Evolutionary conservation across 495 filamentous ascomycete species (phyloP), one percentile per base, ranked within the genome.

Genomic region (Neurospora tetrasperma): DNA sequence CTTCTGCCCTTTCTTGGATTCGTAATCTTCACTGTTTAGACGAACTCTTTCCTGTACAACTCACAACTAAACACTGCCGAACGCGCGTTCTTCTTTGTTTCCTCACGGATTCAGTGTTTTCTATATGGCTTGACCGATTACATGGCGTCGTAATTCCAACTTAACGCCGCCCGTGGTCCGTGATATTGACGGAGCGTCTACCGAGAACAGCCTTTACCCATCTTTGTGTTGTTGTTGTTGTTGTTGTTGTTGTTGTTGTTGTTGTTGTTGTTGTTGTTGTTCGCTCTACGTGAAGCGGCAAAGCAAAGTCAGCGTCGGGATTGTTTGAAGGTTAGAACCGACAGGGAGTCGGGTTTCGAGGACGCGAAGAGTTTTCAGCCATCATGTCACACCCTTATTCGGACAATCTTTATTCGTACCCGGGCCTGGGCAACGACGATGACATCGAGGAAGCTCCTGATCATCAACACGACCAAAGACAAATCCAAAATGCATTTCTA

Each of bases 321-420:
- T 35, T 5, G 0, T 62, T 35, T 62, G 18, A 5, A 3, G 12
- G 54, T 35, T 35, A 62, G 54, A 35, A 8, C 31, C 16, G 54
- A 62, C 27, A 35, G 14, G 23, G 27, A 12, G 54, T 16, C 23
- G 9, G 9, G 14, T 66, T 27, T 38, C 54, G 4, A 18, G 18
- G 54, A 35, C 54, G 54, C 27, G 27, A 66, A 66, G 27, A 66
- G 54, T 35, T 4, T 12, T 66, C 27, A 9, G 14, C 27, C 6
- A 66, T 66, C 14, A 66, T 66, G 54, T 66, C 54, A 12, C 54
- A 66, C 27, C 82, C 84, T 2, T 84, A 85, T 76, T 83, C 84
- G 11, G 84, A 85, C 76, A 80, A 84, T 71, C 75, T 85, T 73
- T 83, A 82, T 76, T 83, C 82, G 38, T 74, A 78, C 76, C 74